Evolutionary conservation across 345 rosid species (phyloP).

Genomic region (Linum trigynum): DNA sequence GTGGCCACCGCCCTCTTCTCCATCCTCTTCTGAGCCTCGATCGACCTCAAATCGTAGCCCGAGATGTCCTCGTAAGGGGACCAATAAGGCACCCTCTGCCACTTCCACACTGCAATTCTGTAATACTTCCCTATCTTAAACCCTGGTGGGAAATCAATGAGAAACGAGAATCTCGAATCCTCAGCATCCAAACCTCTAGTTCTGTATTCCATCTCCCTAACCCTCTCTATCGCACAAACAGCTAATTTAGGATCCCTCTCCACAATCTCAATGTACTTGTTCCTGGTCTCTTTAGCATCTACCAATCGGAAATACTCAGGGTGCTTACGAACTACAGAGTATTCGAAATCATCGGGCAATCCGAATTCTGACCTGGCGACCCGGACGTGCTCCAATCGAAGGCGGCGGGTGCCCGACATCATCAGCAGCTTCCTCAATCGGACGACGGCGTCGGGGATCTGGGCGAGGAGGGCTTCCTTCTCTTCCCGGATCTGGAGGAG

Average conservation of each 20-base stretch:
- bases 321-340: constrained; percentile 59
- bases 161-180: constrained; percentile 70
- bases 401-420: constrained; percentile 71
- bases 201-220: constrained; percentile 81
- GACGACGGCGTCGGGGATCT: constrained; percentile 52
- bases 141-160: constrained; percentile 82
- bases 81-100: constrained; percentile 95
- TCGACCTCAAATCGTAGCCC: constrained; percentile 71
- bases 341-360: constrained; percentile 85
- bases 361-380: constrained; percentile 78
- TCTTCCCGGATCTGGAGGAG: constrained; percentile 58
- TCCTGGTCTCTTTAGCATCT: constrained; percentile 64
- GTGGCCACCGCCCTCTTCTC: constrained; percentile 93
- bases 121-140: constrained; percentile 89
- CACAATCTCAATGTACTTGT: constrained; percentile 76
- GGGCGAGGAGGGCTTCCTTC: constrained; percentile 47
- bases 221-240: constrained; percentile 63
- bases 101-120: constrained; percentile 87
- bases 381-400: constrained; percentile 72
- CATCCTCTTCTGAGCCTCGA: constrained; percentile 87
- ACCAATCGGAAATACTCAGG: constrained; percentile 56
- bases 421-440: constrained; percentile 65
- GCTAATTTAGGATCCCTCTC: constrained; percentile 44
- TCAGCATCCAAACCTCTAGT: constrained; percentile 74
- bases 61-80: constrained; percentile 85